Conservation (phyloP, 1,284 basidiomycete genomes). For the Chalciporus sp. region DNA sequence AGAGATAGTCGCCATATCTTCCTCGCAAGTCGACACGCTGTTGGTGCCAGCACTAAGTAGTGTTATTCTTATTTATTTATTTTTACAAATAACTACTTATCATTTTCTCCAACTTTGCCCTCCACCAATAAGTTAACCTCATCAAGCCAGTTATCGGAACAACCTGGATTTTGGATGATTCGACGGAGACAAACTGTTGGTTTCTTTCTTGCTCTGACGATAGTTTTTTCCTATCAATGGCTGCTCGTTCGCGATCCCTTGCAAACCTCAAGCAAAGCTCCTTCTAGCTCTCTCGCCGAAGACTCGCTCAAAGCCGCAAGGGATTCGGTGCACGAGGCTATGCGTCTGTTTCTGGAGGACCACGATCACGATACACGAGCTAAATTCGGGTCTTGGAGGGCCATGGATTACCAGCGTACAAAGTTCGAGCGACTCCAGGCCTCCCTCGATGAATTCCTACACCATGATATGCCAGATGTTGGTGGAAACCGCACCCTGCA, state of each 20-base stretch:
- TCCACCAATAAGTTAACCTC: too few relatives aligned
- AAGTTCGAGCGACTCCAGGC: conserved; percentile 14
- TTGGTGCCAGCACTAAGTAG: too few relatives aligned
- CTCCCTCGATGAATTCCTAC: conserved; percentile 16
- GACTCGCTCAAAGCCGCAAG: conserved; percentile 13
- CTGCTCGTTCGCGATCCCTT: background rate
- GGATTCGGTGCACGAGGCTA: conserved; percentile 11
- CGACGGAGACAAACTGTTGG: conserved; percentile 1
- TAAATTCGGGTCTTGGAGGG: background rate
- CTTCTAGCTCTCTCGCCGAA: conserved; percentile 10
- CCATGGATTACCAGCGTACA: background rate
- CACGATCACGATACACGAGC: conserved; percentile 5
- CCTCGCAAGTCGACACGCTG: background rate
- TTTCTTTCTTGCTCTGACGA: conserved; percentile 2
- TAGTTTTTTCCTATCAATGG: conserved; percentile 6
- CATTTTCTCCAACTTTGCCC: too few relatives aligned
- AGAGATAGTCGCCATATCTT: too few relatives aligned
- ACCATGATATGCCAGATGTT: background rate
- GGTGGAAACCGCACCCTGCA: background rate
- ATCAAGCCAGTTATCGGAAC: too few relatives aligned
- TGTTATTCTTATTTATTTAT: background rate
- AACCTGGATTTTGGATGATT: background rate
- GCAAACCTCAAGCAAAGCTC: background rate
- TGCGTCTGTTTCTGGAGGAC: conserved; percentile 2
- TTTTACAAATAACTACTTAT: background rate